Conservation (phyloP, 352 stramenopile species). For the Phytophthora idaei region DNA sequence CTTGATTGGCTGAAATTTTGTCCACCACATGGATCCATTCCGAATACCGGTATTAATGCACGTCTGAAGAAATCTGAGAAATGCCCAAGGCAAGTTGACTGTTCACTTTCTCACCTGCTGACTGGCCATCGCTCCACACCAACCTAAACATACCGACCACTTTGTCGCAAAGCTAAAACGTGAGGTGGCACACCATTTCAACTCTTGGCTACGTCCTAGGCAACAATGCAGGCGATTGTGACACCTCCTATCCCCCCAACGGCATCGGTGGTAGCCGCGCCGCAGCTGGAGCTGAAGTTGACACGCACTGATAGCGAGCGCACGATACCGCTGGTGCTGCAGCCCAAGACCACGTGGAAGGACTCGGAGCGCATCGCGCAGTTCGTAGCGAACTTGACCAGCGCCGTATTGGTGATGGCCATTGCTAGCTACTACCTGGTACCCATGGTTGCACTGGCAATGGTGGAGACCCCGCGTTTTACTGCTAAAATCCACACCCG, state of each 20-base stretch:
- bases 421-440: slow-evolving; percentile 54
- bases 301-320: slow-evolving; percentile 19
- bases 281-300: slow-evolving; percentile 24
- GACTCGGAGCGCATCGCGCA: slow-evolving; percentile 68
- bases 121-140: slow-evolving; percentile 11
- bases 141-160: not conserved
- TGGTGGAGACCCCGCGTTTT: slow-evolving; percentile 46
- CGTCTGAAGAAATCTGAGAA: slow-evolving; percentile 24
- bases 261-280: not conserved
- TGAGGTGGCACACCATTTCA: slow-evolving; percentile 2
- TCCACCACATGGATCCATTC: not conserved
- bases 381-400: slow-evolving; percentile 69
- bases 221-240: slow-evolving; percentile 16
- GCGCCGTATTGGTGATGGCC: slow-evolving; percentile 56
- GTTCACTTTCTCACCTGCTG: slow-evolving; percentile 16
- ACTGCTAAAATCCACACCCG: slow-evolving; percentile 27
- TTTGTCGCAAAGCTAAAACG: too few relatives aligned
- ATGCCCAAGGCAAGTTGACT: not conserved
- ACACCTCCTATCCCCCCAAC: slow-evolving; percentile 1
- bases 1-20: not conserved
- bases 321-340: slow-evolving; percentile 15
- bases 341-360: slow-evolving; percentile 57
- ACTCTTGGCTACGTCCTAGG: slow-evolving; percentile 18
- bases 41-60: too few relatives aligned
- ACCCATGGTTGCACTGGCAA: slow-evolving; percentile 35